These are phyloP conservation scores for Colletotrichum graminicola DNA, from an alignment of 2,329 filamentous ascomycete species.

Conservation along the genomic window DNA sequence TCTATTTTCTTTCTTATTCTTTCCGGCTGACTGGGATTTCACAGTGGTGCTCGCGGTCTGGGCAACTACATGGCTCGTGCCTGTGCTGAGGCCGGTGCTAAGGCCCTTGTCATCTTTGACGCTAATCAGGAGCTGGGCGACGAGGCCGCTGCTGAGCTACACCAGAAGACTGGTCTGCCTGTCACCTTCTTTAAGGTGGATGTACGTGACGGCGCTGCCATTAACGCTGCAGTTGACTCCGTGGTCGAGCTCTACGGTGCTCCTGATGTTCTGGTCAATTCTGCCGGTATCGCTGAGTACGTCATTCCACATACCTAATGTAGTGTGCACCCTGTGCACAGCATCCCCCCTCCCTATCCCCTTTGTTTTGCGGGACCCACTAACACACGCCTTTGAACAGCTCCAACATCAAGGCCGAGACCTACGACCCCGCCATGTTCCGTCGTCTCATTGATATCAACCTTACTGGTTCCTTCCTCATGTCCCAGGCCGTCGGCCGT, in stretches of 20 bases:
- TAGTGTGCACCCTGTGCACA: conserved; percentile 34
- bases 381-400: conserved; percentile 40
- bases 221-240: conserved; percentile 76
- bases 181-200: conserved; percentile 85
- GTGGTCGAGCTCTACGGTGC: conserved; percentile 75
- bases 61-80: conserved; percentile 85
- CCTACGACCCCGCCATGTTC: conserved; percentile 82
- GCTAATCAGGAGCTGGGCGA: conserved; percentile 82
- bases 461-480: conserved; percentile 82
- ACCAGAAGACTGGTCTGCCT: conserved; percentile 78
- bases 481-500: conserved; percentile 78
- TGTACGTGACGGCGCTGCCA: conserved; percentile 77
- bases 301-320: conserved; percentile 50
- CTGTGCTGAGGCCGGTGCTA: conserved; percentile 80
- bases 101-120: conserved; percentile 81
- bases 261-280: conserved; percentile 83
- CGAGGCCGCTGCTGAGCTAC: conserved; percentile 75
- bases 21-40: conserved; percentile 16
- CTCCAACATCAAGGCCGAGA: conserved; percentile 86
- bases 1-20: not conserved
- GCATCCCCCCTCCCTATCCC: conserved; percentile 44
- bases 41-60: conserved; percentile 79
- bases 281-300: conserved; percentile 80
- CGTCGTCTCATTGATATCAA: conserved; percentile 86
- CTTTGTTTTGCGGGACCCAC: conserved; percentile 20